A percentile compares a stretch with the other conserved stretches of the same genome.
Evolutionary conservation across 2,329 filamentous ascomycete species (phyloP).

Genomic region (Pseudogymnoascus sp.): DNA sequence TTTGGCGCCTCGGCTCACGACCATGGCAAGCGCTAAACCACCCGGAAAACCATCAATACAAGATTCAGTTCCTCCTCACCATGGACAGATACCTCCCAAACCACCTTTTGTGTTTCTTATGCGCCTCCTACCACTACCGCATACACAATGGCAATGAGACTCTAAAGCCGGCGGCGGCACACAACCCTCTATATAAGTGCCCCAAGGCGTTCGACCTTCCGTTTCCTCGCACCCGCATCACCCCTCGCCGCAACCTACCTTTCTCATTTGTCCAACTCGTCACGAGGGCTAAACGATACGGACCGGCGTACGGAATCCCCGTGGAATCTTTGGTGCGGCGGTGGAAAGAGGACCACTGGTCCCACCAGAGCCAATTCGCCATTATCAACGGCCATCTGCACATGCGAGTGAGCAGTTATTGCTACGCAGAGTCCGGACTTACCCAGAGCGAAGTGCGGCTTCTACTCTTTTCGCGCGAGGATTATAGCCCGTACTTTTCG

Average conservation of each 20-base stretch:
- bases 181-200: conserved; percentile 49
- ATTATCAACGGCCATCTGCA: conserved; percentile 45
- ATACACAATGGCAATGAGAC: conserved; percentile 43
- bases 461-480: conserved; percentile 49
- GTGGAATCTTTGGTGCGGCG: conserved; percentile 39
- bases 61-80: conserved; percentile 40
- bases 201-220: conserved; percentile 39
- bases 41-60: conserved; percentile 36
- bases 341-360: conserved; percentile 44
- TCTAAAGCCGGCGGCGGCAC: conserved; percentile 41
- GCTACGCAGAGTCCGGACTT: conserved; percentile 42
- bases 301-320: conserved; percentile 38
- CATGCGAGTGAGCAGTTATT: conserved; percentile 47
- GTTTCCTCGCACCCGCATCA: conserved; percentile 41
- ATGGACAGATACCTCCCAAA: conserved; percentile 43
- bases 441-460: conserved; percentile 43
- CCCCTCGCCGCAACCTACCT: conserved; percentile 44
- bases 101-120: conserved; percentile 51
- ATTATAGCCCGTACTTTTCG: conserved; percentile 54
- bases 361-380: conserved; percentile 44
- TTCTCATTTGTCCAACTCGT: conserved; percentile 52
- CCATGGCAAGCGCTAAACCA: conserved; percentile 32
- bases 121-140: conserved; percentile 45
- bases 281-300: conserved; percentile 39
- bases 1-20: conserved; percentile 32